Conservation (phyloP, 805 yeast species). For the Brettanomyces sp. region DNA sequence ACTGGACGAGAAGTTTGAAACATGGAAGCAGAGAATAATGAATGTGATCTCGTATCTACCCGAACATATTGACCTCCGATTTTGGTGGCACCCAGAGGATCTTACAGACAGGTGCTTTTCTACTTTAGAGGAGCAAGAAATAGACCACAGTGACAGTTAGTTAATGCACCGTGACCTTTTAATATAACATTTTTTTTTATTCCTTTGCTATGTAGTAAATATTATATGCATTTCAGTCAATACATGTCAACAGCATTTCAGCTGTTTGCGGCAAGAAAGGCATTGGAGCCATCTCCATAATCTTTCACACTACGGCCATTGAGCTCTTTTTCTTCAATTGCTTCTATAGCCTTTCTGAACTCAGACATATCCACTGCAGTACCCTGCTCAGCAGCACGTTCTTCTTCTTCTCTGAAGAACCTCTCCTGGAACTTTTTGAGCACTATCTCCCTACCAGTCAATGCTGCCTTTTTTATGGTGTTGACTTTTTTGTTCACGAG, state of each 20-base stretch:
- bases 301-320: slow-evolving; percentile 47
- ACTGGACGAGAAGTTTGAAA: slow-evolving; percentile 39
- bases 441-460: slow-evolving; percentile 64
- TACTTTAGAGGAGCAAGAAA: background rate
- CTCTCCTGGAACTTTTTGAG: slow-evolving; percentile 50
- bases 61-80: slow-evolving; percentile 25
- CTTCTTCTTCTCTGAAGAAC: slow-evolving; percentile 44
- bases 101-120: slow-evolving; percentile 26
- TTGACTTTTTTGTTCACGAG: slow-evolving; percentile 32
- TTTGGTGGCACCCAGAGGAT: slow-evolving; percentile 36
- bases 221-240: background rate
- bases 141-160: background rate
- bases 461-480: slow-evolving; percentile 32
- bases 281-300: slow-evolving; percentile 58
- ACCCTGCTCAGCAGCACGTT: slow-evolving; percentile 34
- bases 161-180: too few species aligned
- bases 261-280: slow-evolving; percentile 24
- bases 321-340: slow-evolving; percentile 40
- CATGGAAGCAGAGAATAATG: slow-evolving; percentile 48
- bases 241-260: slow-evolving; percentile 1
- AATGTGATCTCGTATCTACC: slow-evolving; percentile 34
- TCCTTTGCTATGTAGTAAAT: background rate
- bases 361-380: slow-evolving; percentile 49
- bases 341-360: slow-evolving; percentile 48
- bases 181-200: background rate